These are phyloP conservation scores for Phlyctochytrium bullatum DNA, from an alignment of 192 early-diverging fungal species.

Conservation along the genomic window DNA sequence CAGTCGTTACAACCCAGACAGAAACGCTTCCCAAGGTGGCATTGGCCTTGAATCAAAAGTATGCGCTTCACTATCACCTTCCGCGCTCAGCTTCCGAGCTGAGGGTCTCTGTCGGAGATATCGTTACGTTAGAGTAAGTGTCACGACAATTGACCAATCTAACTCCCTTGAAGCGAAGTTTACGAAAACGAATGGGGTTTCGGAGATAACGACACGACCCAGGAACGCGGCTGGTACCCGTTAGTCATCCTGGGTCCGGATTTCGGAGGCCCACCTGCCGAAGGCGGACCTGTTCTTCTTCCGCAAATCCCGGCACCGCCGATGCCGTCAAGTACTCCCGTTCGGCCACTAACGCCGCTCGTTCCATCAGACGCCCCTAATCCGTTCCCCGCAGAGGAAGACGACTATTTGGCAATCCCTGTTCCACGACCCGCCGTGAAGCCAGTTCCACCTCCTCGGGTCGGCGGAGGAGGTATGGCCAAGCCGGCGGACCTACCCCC, in stretches of 20 bases:
- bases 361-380: neutral
- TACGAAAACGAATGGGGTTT: conserved; percentile 1
- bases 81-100: neutral
- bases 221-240: neutral
- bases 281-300: neutral
- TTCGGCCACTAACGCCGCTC: neutral
- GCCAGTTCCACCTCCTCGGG: neutral
- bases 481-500: neutral
- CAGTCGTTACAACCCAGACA: too few relatives aligned
- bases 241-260: neutral
- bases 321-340: neutral
- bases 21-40: too few relatives aligned
- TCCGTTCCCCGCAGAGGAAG: neutral
- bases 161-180: neutral
- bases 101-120: neutral
- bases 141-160: neutral
- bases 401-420: neutral
- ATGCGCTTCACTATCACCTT: neutral
- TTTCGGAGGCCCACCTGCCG: neutral
- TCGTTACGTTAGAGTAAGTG: neutral
- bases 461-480: too few relatives aligned
- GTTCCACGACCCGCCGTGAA: neutral
- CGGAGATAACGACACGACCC: neutral
- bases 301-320: neutral
- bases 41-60: neutral